phyloP scores from a whole-genome alignment of 495 filamentous ascomycete species.

The Penicillium roqueforti region DNA sequence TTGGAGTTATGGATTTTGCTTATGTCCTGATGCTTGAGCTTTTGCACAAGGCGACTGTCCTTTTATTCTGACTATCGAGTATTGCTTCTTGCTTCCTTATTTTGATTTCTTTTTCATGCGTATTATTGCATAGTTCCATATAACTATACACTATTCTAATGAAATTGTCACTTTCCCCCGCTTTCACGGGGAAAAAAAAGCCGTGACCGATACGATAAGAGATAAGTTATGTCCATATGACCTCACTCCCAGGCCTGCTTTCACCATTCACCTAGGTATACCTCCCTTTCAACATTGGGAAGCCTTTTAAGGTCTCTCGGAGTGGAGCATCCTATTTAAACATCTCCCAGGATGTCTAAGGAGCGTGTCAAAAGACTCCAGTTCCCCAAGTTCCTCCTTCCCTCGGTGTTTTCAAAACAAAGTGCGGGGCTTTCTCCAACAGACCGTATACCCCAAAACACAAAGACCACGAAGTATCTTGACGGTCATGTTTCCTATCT shows the following conservation, averaged over 20 bases:
- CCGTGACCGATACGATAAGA: background rate
- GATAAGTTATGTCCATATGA: slow-evolving; percentile 1
- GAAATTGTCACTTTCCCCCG: background rate
- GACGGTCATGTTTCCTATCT: slow-evolving; percentile 55
- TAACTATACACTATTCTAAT: background rate
- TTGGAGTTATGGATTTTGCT: background rate
- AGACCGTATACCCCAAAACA: slow-evolving; percentile 11
- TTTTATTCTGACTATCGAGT: background rate
- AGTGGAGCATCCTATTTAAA: background rate
- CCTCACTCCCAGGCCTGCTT: background rate
- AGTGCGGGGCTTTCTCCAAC: slow-evolving; percentile 24
- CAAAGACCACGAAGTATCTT: slow-evolving; percentile 39
- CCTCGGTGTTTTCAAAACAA: slow-evolving; percentile 44
- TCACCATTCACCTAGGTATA: background rate
- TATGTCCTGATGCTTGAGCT: background rate
- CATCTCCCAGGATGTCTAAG: slow-evolving; percentile 14
- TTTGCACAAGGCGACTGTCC: background rate
- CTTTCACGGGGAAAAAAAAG: background rate
- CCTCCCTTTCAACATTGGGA: background rate
- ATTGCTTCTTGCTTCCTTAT: background rate
- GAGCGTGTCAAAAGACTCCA: slow-evolving; percentile 10
- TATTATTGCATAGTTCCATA: too few species aligned
- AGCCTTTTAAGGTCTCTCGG: background rate
- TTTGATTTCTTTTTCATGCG: background rate
- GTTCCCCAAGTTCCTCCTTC: slow-evolving; percentile 51